Evolutionary conservation across 345 rosid species (phyloP).

Genomic region (Erodium maritimum): DNA sequence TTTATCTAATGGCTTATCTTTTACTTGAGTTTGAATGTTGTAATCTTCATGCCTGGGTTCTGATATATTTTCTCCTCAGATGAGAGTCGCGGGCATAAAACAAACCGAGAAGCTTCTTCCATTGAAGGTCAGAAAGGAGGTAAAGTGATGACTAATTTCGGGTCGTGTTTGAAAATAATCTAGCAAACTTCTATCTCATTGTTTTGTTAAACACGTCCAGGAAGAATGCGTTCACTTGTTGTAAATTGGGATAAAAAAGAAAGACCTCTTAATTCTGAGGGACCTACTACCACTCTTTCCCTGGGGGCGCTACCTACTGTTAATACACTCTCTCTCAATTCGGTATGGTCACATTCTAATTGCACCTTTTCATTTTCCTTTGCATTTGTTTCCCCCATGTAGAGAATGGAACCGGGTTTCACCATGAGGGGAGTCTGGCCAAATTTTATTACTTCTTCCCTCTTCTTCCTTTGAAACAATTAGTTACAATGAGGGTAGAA

Average conservation of each 20-base stretch:
- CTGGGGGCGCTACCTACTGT: slow-evolving; percentile 28
- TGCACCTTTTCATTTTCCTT: background rate
- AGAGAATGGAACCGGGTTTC: background rate
- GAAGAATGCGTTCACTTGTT: slow-evolving; percentile 49
- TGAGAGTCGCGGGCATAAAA: slow-evolving; percentile 43
- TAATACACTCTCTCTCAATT: slow-evolving; percentile 34
- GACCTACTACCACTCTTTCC: slow-evolving; percentile 31
- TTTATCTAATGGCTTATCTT: background rate
- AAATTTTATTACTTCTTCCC: background rate
- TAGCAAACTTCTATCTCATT: slow-evolving; percentile 9
- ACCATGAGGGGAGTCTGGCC: background rate
- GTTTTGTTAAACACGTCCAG: slow-evolving; percentile 20
- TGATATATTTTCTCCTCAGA: slow-evolving; percentile 25
- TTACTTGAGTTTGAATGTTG: slow-evolving; percentile 1
- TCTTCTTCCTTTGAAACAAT: background rate
- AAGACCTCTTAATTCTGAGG: slow-evolving; percentile 38
- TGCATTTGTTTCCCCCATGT: background rate
- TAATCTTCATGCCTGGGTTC: slow-evolving; percentile 6
- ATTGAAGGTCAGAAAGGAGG: slow-evolving; percentile 62
- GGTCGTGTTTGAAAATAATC: slow-evolving; percentile 8
- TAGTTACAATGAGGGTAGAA: background rate
- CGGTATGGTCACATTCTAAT: slow-evolving; percentile 27
- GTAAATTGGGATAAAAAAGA: slow-evolving; percentile 74
- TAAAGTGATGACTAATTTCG: slow-evolving; percentile 18
- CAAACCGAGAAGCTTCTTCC: slow-evolving; percentile 38